phyloP scores from a whole-genome alignment of 2,329 filamentous ascomycete species.

The Phialocephala subalpina region DNA sequence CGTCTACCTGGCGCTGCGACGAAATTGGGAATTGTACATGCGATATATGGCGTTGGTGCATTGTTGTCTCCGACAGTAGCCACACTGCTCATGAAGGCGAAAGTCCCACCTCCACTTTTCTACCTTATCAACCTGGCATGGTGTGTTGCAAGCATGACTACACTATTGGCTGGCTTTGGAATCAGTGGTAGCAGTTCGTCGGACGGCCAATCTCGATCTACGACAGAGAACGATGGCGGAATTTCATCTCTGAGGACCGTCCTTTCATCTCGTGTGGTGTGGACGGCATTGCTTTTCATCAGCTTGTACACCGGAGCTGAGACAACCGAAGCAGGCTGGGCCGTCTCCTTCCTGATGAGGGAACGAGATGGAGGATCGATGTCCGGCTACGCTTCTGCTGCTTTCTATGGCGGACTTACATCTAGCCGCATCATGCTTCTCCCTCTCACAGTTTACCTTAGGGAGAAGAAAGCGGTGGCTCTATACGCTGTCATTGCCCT shows the following conservation, averaged over 20 bases:
- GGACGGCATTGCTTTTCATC: conserved; percentile 61
- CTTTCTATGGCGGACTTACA: conserved; percentile 85
- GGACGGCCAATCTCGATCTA: not conserved
- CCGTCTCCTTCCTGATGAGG: conserved; percentile 83
- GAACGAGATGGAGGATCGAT: conserved; percentile 75
- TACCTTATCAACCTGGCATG: conserved; percentile 20
- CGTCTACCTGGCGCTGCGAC: conserved; percentile 18
- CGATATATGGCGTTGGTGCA: conserved; percentile 22
- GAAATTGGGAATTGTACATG: conserved; percentile 25
- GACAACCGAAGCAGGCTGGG: conserved; percentile 79
- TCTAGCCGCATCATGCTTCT: conserved; percentile 76
- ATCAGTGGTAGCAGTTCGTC: conserved; percentile 8
- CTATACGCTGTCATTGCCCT: conserved; percentile 71
- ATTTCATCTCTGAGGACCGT: conserved; percentile 14
- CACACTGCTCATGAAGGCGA: conserved; percentile 18
- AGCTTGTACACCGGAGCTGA: conserved; percentile 82
- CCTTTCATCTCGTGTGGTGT: conserved; percentile 18
- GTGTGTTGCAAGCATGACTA: conserved; percentile 15
- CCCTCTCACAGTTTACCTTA: conserved; percentile 76
- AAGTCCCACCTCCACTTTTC: conserved; percentile 16
- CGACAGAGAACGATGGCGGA: not conserved
- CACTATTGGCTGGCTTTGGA: conserved; percentile 19
- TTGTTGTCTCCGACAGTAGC: conserved; percentile 17
- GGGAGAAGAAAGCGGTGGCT: conserved; percentile 72
- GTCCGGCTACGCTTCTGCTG: conserved; percentile 78